These are phyloP conservation scores for Vaccinium vitisidaea DNA, from an alignment of 148 eudicot species.

Conservation along the genomic window DNA sequence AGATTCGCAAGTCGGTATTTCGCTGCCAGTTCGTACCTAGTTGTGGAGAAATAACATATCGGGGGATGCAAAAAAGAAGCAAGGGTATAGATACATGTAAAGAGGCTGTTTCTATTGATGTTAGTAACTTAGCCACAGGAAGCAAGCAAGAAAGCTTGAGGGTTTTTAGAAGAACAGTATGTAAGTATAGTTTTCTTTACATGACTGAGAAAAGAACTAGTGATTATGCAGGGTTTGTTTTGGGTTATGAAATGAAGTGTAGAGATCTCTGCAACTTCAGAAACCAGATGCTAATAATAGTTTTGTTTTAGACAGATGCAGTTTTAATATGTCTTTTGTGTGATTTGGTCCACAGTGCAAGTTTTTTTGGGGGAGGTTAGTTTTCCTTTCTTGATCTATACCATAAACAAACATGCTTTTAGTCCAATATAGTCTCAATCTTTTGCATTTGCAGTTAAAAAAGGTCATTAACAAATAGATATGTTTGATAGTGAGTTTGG, in stretches of 20 bases:
- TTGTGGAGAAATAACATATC: neutral
- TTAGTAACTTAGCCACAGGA: constrained; percentile 13
- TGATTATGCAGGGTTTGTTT: constrained; percentile 12
- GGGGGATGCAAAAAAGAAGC: constrained; percentile 15
- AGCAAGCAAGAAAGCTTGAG: constrained; percentile 22
- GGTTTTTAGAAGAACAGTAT: constrained; percentile 16
- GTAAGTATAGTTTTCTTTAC: constrained; percentile 23
- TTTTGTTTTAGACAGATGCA: neutral
- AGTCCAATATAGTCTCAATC: neutral
- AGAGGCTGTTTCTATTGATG: neutral
- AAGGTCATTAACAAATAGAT: neutral
- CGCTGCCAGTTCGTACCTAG: constrained; percentile 8
- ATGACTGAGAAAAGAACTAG: constrained; percentile 13
- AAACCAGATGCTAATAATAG: constrained; percentile 9
- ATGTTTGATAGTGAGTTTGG: neutral
- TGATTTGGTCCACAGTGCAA: neutral
- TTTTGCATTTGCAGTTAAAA: neutral
- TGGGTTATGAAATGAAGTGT: neutral
- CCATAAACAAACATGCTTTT: neutral
- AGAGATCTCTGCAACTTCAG: constrained; percentile 20
- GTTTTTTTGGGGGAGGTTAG: neutral
- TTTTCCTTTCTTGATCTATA: neutral
- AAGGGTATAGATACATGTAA: neutral
- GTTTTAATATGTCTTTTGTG: neutral
- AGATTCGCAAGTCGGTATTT: neutral